Conservation (phyloP, 2,329 filamentous ascomycete genomes). For the Rugonectria rugulosa region DNA sequence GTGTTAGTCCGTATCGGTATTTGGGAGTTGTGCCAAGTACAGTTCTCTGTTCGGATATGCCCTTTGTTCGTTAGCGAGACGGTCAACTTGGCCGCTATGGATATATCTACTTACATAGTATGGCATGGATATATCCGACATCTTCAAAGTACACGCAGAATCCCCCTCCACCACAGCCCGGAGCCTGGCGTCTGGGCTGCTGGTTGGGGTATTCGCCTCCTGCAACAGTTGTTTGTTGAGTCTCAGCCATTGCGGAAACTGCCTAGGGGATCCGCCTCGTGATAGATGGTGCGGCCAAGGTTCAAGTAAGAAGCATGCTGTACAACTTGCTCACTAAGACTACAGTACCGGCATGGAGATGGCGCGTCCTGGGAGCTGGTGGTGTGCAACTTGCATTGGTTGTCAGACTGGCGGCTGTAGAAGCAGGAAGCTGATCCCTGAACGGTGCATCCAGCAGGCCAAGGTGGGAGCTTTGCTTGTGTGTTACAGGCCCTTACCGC, state of each 20-base stretch:
- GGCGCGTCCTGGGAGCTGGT: conserved; percentile 12
- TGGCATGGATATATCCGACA: no score
- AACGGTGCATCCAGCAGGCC: background rate
- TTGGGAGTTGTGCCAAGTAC: no score
- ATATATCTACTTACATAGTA: no score
- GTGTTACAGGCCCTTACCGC: background rate
- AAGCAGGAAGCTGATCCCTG: conserved; percentile 1
- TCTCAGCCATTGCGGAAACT: background rate
- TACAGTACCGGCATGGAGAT: conserved; percentile 19
- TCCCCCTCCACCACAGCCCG: no score
- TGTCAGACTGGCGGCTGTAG: conserved; percentile 14
- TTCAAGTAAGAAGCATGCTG: background rate
- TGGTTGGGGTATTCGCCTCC: conserved; percentile 8
- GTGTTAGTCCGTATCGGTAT: no score
- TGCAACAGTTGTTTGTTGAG: background rate
- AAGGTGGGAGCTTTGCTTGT: background rate
- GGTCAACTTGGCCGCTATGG: no score
- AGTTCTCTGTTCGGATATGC: no score
- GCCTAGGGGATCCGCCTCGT: conserved; percentile 2
- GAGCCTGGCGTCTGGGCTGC: no score
- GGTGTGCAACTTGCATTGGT: conserved; percentile 7
- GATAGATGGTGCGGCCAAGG: conserved; percentile 2
- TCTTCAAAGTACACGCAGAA: no score
- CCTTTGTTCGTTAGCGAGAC: no score
- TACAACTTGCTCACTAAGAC: conserved; percentile 17